These are phyloP conservation scores for Pneumocystis wakefieldiae DNA, from an alignment of 1,139 yeast species.

Conservation along the genomic window DNA sequence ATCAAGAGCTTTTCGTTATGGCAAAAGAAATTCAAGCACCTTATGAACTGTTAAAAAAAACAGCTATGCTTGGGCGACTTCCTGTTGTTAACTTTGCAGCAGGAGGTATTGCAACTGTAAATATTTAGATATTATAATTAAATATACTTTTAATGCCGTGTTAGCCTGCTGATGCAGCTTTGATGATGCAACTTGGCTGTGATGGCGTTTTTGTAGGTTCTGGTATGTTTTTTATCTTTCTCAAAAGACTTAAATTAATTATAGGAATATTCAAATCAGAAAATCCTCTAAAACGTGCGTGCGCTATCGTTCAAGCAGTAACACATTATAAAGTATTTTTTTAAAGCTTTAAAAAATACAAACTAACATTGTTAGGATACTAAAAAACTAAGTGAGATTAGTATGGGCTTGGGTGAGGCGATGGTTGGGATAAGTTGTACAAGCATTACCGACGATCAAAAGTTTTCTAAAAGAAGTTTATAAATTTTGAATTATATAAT, in stretches of 20 bases:
- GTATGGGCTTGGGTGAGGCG: slow-evolving; percentile 62
- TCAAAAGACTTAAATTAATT: too few relatives aligned
- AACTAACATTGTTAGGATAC: slow-evolving; percentile 35
- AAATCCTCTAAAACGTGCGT: slow-evolving; percentile 62
- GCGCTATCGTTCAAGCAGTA: slow-evolving; percentile 69
- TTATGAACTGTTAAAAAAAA: slow-evolving; percentile 35
- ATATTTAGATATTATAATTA: not conserved
- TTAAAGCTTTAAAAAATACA: not conserved
- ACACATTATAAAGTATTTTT: slow-evolving; percentile 34
- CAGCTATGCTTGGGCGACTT: slow-evolving; percentile 44
- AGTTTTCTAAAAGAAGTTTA: slow-evolving; percentile 42
- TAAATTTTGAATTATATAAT: slow-evolving; percentile 17
- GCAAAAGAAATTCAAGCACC: slow-evolving; percentile 55
- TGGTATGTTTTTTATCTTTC: slow-evolving; percentile 33
- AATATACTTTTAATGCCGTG: not conserved
- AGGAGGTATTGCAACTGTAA: slow-evolving; percentile 64
- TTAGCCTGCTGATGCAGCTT: slow-evolving; percentile 67
- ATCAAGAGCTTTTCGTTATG: slow-evolving; percentile 34
- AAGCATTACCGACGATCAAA: slow-evolving; percentile 34
- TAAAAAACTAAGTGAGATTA: slow-evolving; percentile 46
- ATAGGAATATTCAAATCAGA: slow-evolving; percentile 41
- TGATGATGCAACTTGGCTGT: slow-evolving; percentile 82
- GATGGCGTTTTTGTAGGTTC: slow-evolving; percentile 89
- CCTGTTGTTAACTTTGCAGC: slow-evolving; percentile 86
- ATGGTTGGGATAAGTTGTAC: slow-evolving; percentile 56